These are phyloP conservation scores for Tolypocladium capitatum DNA, from an alignment of 2,329 filamentous ascomycete species.

Conservation along the genomic window DNA sequence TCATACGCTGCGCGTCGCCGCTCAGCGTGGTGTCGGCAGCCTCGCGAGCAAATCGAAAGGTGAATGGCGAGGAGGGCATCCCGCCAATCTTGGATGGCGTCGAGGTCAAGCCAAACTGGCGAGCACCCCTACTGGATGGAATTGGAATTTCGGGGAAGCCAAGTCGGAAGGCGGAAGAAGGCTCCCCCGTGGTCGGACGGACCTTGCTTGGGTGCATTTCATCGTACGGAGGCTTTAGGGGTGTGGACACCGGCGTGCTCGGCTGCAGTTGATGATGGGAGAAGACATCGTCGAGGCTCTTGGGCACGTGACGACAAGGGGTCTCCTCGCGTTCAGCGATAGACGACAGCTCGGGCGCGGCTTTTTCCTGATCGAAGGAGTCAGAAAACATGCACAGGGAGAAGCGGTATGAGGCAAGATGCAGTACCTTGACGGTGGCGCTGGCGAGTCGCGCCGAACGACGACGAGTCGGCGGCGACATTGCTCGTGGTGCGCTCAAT, in stretches of 20 bases:
- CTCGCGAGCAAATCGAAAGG: constrained; percentile 54
- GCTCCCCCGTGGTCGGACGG: constrained; percentile 61
- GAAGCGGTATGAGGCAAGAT: constrained; percentile 1
- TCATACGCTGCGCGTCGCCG: constrained; percentile 45
- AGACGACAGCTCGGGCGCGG: constrained; percentile 23
- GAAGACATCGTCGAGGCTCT: constrained; percentile 17
- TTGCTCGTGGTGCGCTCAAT: constrained; percentile 3
- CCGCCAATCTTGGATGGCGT: constrained; percentile 50
- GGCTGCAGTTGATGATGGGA: constrained; percentile 24
- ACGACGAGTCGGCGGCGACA: constrained; percentile 25
- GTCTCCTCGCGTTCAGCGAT: constrained; percentile 31
- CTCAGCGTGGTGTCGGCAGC: constrained; percentile 39
- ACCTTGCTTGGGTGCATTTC: constrained; percentile 89
- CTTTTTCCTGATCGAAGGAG: constrained; percentile 13
- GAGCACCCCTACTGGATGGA: constrained; percentile 32
- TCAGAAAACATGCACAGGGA: constrained; percentile 1
- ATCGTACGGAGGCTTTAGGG: constrained; percentile 55
- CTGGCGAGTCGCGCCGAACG: constrained; percentile 30
- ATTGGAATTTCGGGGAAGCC: constrained; percentile 74
- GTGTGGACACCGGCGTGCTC: constrained; percentile 50
- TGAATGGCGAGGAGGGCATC: constrained; percentile 46
- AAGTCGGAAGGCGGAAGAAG: constrained; percentile 67
- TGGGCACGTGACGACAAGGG: constrained; percentile 13
- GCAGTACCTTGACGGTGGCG: constrained; percentile 21
- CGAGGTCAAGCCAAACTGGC: constrained; percentile 28